Evolutionary conservation across 768 basidiomycete genomes (phyloP).

Genomic region (Rhodotorula taiwanensis): DNA sequence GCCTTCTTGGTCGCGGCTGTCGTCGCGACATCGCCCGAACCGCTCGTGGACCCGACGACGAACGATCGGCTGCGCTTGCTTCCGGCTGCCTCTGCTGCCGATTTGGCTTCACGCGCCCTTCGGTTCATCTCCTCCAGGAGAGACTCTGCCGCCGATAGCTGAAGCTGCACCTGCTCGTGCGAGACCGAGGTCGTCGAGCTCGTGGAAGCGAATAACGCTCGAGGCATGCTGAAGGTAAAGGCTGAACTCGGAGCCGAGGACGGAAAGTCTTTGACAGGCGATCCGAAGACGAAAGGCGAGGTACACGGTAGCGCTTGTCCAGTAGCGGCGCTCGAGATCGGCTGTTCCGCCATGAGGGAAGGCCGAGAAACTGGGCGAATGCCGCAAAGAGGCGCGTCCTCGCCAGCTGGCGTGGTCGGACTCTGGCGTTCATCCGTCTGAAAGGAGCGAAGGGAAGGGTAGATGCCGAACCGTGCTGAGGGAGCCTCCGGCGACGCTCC

Average conservation of each 20-base stretch:
- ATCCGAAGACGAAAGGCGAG: constrained; percentile 14
- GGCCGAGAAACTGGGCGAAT: not conserved
- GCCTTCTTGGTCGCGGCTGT: not conserved
- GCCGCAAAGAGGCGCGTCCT: not conserved
- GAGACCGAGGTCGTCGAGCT: not conserved
- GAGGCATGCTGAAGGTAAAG: constrained; percentile 19
- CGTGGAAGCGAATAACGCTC: constrained; percentile 6
- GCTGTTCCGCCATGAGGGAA: too few relatives aligned
- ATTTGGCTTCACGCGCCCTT: not conserved
- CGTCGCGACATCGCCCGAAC: not conserved
- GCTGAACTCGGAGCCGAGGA: not conserved
- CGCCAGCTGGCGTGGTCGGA: not conserved
- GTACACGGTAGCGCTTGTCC: too few relatives aligned
- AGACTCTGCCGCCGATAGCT: not conserved
- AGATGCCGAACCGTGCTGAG: not conserved
- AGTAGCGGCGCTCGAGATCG: too few relatives aligned
- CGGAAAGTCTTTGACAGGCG: not conserved
- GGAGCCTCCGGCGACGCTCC: too few relatives aligned
- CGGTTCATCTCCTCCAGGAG: constrained; percentile 28
- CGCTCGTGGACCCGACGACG: not conserved
- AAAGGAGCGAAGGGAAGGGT: not conserved
- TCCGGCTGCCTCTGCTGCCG: not conserved
- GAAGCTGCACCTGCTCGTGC: not conserved
- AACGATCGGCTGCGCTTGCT: not conserved
- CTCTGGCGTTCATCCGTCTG: not conserved